Evolutionary conservation across 1,284 basidiomycete genomes (phyloP), one percentile per base, ranked within the genome.

Genomic region (Austroboletus niveus): DNA sequence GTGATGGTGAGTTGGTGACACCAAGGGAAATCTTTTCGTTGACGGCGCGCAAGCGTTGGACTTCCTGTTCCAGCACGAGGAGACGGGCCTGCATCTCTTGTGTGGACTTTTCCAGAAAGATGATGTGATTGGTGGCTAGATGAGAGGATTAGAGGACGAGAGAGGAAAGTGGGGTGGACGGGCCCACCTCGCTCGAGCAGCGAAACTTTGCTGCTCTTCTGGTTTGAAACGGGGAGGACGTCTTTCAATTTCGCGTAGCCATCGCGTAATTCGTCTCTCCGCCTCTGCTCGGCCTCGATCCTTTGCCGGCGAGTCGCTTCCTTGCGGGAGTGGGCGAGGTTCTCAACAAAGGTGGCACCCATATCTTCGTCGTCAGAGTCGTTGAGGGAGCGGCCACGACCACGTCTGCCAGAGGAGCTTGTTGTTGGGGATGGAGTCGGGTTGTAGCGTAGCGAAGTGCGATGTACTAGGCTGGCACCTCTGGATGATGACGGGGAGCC

Each of bases 131-230:
- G 31, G 87, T 88, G 24, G 87, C 87, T 89, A 51, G 45, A 54
- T 31, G 31, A 45, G 40, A 43, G 3, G 14, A 34, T 9, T 40
- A 8, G 38, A 15, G 44, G 24, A 31, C 60, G 53, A 64, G 63
- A 50, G 5, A 15, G 42, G 8, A n/a, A 40, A 52, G 34, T 17
- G 17, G 1, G 14, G 36, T 20, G 22, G 31, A 41, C 24, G 38
- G 6, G 31, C 80, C 55, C 62, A 92, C 90, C 89, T 77, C 92
- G 79, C 71, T 94, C 92, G 51, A 94, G 75, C 48, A 94, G 72
- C 30, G 84, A 88, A n/a, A 91, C 87, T 69, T 94, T 94, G 74
- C 87, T 91, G 65, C 85, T 85, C 72, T 92, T 90, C 75, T 93
- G 90, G 70, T 89, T 92, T 14, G 88, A 89, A 43, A 85, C 78